Conservation (phyloP, 2,329 filamentous ascomycete genomes). For the Neobulgaria alba region DNA sequence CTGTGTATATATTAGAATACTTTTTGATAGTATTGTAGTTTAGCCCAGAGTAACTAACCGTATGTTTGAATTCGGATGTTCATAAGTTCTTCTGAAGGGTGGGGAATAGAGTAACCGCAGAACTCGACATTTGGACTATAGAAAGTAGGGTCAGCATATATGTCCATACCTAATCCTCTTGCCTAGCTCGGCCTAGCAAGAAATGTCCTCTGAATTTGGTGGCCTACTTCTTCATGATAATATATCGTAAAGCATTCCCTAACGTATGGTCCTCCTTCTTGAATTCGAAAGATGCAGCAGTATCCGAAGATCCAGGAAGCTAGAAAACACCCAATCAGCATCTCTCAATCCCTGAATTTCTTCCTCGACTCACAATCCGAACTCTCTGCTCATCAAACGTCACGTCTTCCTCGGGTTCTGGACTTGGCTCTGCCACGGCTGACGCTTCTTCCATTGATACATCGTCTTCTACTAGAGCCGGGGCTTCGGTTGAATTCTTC, state of each 20-base stretch:
- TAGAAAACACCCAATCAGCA: conserved; percentile 30
- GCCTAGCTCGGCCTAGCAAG: too few relatives aligned
- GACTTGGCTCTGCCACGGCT: not conserved
- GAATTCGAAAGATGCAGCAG: conserved; percentile 91
- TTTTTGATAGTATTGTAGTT: not conserved
- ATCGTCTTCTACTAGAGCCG: not conserved
- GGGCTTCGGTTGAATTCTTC: not conserved
- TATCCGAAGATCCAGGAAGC: conserved; percentile 79
- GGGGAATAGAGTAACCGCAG: conserved; percentile 95
- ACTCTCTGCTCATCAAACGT: not conserved
- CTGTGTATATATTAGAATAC: conserved; percentile 36
- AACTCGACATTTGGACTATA: conserved; percentile 88
- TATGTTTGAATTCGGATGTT: conserved; percentile 96
- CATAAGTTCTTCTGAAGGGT: conserved; percentile 94
- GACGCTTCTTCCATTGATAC: not conserved
- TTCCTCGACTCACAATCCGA: too few relatives aligned
- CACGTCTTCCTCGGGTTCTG: not conserved
- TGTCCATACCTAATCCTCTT: too few relatives aligned
- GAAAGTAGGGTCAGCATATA: not conserved
- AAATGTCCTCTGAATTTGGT: not conserved
- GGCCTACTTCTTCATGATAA: conserved; percentile 98
- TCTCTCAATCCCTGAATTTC: not conserved
- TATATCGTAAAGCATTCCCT: conserved; percentile 86
- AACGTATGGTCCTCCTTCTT: conserved; percentile 90
- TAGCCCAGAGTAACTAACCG: conserved; percentile 45